A percentile compares a stretch with the other conserved stretches of the same genome.
These are phyloP conservation scores for Sporothrix euskadiensis DNA, from an alignment of 2,329 filamentous ascomycete genomes.

Conservation along the genomic window DNA sequence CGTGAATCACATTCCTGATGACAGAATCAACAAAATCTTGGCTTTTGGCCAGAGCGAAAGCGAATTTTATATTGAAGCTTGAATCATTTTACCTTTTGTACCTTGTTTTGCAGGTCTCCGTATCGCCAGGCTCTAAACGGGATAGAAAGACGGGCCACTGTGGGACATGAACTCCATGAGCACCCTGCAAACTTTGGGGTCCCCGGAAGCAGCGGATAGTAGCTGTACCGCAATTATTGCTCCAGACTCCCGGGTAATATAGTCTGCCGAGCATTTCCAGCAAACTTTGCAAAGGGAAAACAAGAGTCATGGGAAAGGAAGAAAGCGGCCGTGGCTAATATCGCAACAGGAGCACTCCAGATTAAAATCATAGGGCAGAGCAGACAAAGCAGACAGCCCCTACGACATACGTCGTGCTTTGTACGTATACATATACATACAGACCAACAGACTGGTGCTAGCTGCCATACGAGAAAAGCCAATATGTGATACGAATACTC, in stretches of 20 bases:
- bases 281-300: neutral
- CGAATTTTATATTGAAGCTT: neutral
- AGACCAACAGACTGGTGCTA: constrained; percentile 2
- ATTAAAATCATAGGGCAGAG: neutral
- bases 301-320: neutral
- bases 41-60: neutral
- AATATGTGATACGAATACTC: neutral
- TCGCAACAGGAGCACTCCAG: neutral
- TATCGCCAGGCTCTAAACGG: neutral
- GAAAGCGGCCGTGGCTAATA: neutral
- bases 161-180: neutral
- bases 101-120: neutral
- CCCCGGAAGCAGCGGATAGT: constrained; percentile 10
- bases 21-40: neutral
- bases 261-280: neutral
- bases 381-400: neutral
- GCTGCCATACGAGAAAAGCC: neutral
- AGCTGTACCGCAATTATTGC: neutral
- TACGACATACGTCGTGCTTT: neutral
- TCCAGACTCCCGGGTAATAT: constrained; percentile 17
- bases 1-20: neutral
- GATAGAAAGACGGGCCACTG: constrained; percentile 6
- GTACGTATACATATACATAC: too few species aligned
- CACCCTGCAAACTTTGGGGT: neutral
- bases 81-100: neutral